Percentiles rank a stretch among this genome's conserved stretches.
Evolutionary conservation across 768 basidiomycete species (phyloP).

Genomic region (Boletellus ananas): DNA sequence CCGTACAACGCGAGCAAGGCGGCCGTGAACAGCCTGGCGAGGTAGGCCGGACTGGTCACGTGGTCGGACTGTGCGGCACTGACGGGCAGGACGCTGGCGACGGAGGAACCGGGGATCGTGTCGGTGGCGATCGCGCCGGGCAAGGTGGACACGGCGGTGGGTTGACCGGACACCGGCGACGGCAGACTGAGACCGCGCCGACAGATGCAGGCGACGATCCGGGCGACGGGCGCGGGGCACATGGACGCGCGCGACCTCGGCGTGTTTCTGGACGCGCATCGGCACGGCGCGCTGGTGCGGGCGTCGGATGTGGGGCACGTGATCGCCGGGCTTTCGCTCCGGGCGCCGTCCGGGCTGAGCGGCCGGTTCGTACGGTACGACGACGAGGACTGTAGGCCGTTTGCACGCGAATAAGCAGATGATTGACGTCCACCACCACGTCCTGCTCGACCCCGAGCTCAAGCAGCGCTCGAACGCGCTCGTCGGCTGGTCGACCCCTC

Average conservation of each 20-base stretch:
- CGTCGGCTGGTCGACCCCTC: slow-evolving; percentile 61
- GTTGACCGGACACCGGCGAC: slow-evolving; percentile 20
- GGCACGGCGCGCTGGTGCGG: slow-evolving; percentile 66
- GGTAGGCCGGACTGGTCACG: slow-evolving; percentile 37
- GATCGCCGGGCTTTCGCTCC: slow-evolving; percentile 70
- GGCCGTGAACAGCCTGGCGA: slow-evolving; percentile 81
- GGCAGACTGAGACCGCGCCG: not conserved
- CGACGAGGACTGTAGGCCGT: slow-evolving; percentile 60
- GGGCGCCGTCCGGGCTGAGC: slow-evolving; percentile 56
- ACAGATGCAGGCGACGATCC: slow-evolving; percentile 69
- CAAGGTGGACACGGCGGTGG: slow-evolving; percentile 77
- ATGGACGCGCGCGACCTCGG: slow-evolving; percentile 57
- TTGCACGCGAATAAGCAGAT: slow-evolving; percentile 35
- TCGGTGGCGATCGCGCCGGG: slow-evolving; percentile 84
- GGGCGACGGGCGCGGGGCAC: slow-evolving; percentile 44
- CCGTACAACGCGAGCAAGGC: slow-evolving; percentile 84
- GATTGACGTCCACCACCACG: slow-evolving; percentile 77
- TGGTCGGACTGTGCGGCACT: not conserved
- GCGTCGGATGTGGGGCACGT: slow-evolving; percentile 76
- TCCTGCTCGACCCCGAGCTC: slow-evolving; percentile 51
- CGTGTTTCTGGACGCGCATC: slow-evolving; percentile 54
- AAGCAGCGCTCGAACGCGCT: slow-evolving; percentile 33
- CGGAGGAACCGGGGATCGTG: slow-evolving; percentile 74
- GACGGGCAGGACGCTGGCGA: slow-evolving; percentile 65
- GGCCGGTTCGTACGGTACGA: slow-evolving; percentile 85